Base-by-base conservation (phyloP, 163 green algal species). In the Chlamydomonas reinhardtii region DNA sequence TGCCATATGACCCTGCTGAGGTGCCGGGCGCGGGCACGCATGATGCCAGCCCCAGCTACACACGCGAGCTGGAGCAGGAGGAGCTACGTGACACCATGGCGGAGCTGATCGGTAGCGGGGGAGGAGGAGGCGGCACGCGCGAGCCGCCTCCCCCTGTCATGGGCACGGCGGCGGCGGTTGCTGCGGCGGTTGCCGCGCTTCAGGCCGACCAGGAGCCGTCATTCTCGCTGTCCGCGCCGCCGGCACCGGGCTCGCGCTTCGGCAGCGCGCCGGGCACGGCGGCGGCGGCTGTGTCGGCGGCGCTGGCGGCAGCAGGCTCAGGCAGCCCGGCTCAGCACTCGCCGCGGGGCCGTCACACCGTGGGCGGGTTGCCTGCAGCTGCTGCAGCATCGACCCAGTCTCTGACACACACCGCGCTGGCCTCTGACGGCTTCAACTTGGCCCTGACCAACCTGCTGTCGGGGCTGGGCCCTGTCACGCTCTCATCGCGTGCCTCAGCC, bases 41-140 rank as follows among this genome's bases (percentile, higher is more conserved):
- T 0, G 80, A 76, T 1, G 12, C 72, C 12, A 82, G 82, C 61
- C 32, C 82, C 59, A 87, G 73, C 82, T 87, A 81, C 61, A 87
- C 72, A 29, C 72, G 72, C 14, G 82, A 87, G 12, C 61, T 87
- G 24, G 82, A 87, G 82, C 72, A 75, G 35, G 29, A 61, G 61
- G 82, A 82, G 59, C 62, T 81, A 32, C 19, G 22, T n/a, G 82
- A 87, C 2, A 73, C 31, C 20, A 59, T 81, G 62, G 56, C 37
- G 72, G 37, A 74, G 61, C 72, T 86, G 69, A 4, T 24, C 1
- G 71, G 69, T 29, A 22, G 34, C 69, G 66, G 66, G 0, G 64
- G 64, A 29, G 29, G 27, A 5, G 61, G 19, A 31, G 25, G 24
- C 24, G 61, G 24, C 24, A n/a, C 61, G 61, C 25, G 61, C 8